Conservation (phyloP, 371 early-diverging fungal genomes). For the Mucor racemosus region DNA sequence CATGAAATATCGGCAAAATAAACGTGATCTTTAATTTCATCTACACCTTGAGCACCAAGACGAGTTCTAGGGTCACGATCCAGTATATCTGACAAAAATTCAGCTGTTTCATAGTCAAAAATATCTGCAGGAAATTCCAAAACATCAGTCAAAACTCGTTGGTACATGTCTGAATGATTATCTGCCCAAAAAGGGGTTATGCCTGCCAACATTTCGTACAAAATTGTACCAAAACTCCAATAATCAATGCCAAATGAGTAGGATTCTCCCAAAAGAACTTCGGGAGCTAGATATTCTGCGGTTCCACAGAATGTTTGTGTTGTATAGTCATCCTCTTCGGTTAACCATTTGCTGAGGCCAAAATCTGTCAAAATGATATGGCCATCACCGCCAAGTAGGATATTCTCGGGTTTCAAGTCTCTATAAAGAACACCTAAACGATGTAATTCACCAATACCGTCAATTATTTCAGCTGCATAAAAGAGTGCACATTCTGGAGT, state of each 20-base stretch:
- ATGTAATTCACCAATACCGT: constrained; percentile 90
- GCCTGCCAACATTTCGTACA: constrained; percentile 85
- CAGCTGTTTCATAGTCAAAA: constrained; percentile 57
- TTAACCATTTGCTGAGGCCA: constrained; percentile 81
- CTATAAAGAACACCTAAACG: constrained; percentile 86
- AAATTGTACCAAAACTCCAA: constrained; percentile 96
- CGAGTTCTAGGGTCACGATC: constrained; percentile 69
- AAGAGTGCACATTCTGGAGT: constrained; percentile 57
- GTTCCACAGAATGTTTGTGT: constrained; percentile 97
- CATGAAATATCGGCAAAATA: constrained; percentile 75
- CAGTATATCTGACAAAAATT: constrained; percentile 65
- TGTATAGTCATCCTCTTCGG: constrained; percentile 34
- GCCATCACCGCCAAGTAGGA: constrained; percentile 76
- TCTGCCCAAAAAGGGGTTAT: constrained; percentile 83
- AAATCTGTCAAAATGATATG: constrained; percentile 93
- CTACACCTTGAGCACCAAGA: constrained; percentile 66
- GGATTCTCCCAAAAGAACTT: constrained; percentile 78
- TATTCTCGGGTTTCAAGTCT: constrained; percentile 92
- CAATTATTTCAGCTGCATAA: constrained; percentile 88
- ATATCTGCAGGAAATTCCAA: constrained; percentile 72
- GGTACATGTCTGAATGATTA: constrained; percentile 81
- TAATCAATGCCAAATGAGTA: constrained; percentile 93
- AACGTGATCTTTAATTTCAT: constrained; percentile 69
- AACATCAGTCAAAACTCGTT: constrained; percentile 75
- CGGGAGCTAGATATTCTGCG: constrained; percentile 92